phyloP scores from a whole-genome alignment of 208 protist genomes.

The Leishmania martiniquensis region DNA sequence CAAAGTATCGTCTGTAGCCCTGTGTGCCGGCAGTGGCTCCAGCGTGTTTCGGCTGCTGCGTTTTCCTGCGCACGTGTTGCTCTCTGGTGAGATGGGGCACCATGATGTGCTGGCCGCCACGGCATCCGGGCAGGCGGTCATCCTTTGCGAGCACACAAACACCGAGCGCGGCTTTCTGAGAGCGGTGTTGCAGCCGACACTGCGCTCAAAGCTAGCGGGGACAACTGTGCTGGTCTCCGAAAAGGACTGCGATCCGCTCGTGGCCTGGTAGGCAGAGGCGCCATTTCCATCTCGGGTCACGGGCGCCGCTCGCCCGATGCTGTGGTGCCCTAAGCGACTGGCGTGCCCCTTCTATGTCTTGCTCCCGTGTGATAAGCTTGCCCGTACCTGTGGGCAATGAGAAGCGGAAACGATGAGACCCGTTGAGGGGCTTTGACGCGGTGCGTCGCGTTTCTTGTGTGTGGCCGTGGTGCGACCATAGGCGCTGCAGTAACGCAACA shows the following conservation, averaged over 20 bases:
- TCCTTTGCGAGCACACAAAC: slow-evolving; percentile 94
- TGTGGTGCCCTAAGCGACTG: background rate
- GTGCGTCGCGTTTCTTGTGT: background rate
- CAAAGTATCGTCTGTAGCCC: slow-evolving; percentile 62
- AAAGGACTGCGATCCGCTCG: slow-evolving; percentile 77
- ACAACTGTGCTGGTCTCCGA: slow-evolving; percentile 60
- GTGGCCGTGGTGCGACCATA: background rate
- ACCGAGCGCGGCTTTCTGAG: slow-evolving; percentile 91
- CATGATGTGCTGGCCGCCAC: slow-evolving; percentile 92
- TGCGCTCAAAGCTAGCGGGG: slow-evolving; percentile 51
- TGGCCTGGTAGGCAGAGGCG: slow-evolving; percentile 50
- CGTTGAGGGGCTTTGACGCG: background rate
- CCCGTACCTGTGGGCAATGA: slow-evolving; percentile 5
- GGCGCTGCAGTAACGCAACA: background rate
- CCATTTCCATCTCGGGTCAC: background rate
- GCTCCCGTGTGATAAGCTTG: background rate
- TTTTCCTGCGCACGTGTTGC: slow-evolving; percentile 64
- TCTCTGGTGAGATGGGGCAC: slow-evolving; percentile 94
- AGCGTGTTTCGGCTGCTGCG: slow-evolving; percentile 67
- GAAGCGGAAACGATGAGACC: background rate
- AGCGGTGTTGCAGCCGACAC: slow-evolving; percentile 41
- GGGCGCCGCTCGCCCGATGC: background rate
- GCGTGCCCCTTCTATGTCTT: slow-evolving; percentile 3
- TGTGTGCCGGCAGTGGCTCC: slow-evolving; percentile 91
- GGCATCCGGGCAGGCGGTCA: slow-evolving; percentile 73